A percentile compares a stretch with the other conserved stretches of the same genome.
Conservation (phyloP, 495 filamentous ascomycete genomes). For the Annulohypoxylon nitens region DNA sequence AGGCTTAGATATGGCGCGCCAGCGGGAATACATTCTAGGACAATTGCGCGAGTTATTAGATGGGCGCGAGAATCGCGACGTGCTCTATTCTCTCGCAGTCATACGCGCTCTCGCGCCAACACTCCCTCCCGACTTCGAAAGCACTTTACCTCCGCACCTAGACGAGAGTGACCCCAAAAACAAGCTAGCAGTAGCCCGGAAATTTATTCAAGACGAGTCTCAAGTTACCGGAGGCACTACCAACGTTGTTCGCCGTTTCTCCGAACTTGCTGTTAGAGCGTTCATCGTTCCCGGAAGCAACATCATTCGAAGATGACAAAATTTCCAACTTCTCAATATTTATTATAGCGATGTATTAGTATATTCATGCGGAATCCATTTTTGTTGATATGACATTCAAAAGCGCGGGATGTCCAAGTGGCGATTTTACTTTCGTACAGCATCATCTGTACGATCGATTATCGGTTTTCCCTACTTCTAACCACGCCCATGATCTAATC, state of each 20-base stretch:
- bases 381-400: slow-evolving; percentile 24
- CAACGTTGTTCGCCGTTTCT: slow-evolving; percentile 82
- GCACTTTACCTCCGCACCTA: slow-evolving; percentile 69
- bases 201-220: slow-evolving; percentile 82
- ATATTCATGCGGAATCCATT: slow-evolving; percentile 4
- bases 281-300: slow-evolving; percentile 60
- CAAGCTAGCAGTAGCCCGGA: slow-evolving; percentile 82
- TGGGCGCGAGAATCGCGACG: slow-evolving; percentile 88
- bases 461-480: slow-evolving; percentile 3
- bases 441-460: background rate
- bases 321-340: slow-evolving; percentile 3
- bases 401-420: slow-evolving; percentile 5
- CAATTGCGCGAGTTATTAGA: slow-evolving; percentile 77
- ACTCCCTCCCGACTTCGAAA: slow-evolving; percentile 72
- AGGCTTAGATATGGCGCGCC: slow-evolving; percentile 64
- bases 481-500: slow-evolving; percentile 4
- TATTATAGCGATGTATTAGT: slow-evolving; percentile 31
- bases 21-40: slow-evolving; percentile 73
- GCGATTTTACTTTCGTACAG: slow-evolving; percentile 9
- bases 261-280: slow-evolving; percentile 72
- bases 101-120: slow-evolving; percentile 78
- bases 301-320: slow-evolving; percentile 40
- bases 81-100: slow-evolving; percentile 89
- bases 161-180: slow-evolving; percentile 78
- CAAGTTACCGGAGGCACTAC: slow-evolving; percentile 77